These are phyloP conservation scores for Dimocarpus longan DNA, from an alignment of 345 rosid species.

Conservation along the genomic window DNA sequence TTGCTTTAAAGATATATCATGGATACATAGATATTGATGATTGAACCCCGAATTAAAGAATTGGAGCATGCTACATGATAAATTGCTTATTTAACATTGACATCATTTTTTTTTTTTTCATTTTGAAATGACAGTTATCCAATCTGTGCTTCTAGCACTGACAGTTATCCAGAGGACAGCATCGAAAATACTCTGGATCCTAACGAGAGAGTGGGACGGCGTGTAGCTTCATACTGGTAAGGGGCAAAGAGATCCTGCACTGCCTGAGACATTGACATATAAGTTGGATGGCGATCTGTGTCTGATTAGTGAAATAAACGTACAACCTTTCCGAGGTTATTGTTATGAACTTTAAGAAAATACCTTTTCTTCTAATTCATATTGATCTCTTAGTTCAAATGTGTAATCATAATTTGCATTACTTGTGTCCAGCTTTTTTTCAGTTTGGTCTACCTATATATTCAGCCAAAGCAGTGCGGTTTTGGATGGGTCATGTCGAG, in stretches of 20 bases:
- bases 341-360: neutral
- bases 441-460: conserved; percentile 74
- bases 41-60: too few species aligned
- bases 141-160: conserved; percentile 87
- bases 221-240: conserved; percentile 82
- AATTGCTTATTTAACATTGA: too few species aligned
- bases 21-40: too few species aligned
- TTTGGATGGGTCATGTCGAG: conserved; percentile 65
- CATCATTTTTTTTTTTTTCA: too few species aligned
- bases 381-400: conserved; percentile 9
- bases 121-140: too few species aligned
- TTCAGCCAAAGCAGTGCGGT: conserved; percentile 73
- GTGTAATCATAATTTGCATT: conserved; percentile 21
- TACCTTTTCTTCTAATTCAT: neutral
- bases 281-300: conserved; percentile 66
- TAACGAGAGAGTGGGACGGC: conserved; percentile 43
- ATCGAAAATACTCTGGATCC: conserved; percentile 68
- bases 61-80: too few species aligned
- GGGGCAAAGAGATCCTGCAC: conserved; percentile 64
- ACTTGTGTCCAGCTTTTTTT: conserved; percentile 67
- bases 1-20: too few species aligned
- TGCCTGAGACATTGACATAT: conserved; percentile 83
- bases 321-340: conserved; percentile 84
- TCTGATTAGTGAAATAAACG: conserved; percentile 65
- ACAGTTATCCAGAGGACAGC: conserved; percentile 80